phyloP scores from a whole-genome alignment of 2,329 filamentous ascomycete species.

The Metarhizium sp. region DNA sequence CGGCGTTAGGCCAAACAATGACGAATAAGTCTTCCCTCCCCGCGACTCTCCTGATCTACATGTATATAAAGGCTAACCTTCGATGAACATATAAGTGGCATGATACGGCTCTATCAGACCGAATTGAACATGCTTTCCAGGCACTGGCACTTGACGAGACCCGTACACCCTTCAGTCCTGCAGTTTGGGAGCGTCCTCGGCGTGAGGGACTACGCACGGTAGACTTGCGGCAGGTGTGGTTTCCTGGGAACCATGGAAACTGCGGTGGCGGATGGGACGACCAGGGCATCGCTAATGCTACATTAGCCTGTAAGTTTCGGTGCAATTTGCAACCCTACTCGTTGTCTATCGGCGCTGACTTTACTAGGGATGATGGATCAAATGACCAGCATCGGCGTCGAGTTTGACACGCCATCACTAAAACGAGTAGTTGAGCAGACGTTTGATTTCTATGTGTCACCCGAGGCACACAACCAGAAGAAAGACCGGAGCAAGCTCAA shows the following conservation, averaged over 20 bases:
- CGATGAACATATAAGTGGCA: constrained; percentile 38
- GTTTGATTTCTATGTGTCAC: constrained; percentile 20
- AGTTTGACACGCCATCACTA: constrained; percentile 35
- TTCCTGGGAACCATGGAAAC: constrained; percentile 62
- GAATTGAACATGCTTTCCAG: constrained; percentile 49
- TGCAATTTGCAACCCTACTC: not conserved
- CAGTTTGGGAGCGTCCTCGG: constrained; percentile 40
- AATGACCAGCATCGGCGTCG: constrained; percentile 38
- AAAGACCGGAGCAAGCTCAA: constrained; percentile 6
- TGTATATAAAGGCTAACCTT: constrained; percentile 18
- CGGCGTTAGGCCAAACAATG: constrained; percentile 34
- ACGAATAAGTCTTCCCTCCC: constrained; percentile 31
- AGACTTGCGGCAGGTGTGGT: constrained; percentile 49
- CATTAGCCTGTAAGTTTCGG: constrained; percentile 26
- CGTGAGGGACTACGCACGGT: constrained; percentile 26
- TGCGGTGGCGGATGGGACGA: constrained; percentile 59
- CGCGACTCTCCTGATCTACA: not conserved
- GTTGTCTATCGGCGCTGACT: not conserved
- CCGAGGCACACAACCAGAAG: constrained; percentile 5
- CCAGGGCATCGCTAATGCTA: constrained; percentile 32
- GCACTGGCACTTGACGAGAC: constrained; percentile 50
- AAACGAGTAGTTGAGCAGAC: constrained; percentile 29
- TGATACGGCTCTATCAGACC: constrained; percentile 41
- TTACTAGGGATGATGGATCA: constrained; percentile 47
- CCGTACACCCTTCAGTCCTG: constrained; percentile 43